Evolutionary conservation across 768 basidiomycete genomes (phyloP).

Genomic region (Mycena metata): DNA sequence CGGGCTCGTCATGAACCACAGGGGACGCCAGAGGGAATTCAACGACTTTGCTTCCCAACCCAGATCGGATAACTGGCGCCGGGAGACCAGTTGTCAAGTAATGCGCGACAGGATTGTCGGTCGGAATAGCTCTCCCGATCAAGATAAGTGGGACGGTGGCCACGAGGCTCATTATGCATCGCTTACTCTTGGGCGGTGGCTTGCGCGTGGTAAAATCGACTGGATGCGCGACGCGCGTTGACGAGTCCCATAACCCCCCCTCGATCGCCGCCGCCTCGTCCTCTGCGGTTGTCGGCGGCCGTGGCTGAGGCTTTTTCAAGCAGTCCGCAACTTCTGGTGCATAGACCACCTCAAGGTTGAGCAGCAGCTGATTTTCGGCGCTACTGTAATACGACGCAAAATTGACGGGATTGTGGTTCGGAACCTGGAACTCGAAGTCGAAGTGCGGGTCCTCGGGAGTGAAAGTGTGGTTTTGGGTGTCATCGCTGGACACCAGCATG

Average conservation of each 20-base stretch:
- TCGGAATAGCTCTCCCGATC: neutral
- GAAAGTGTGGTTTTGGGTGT: too few relatives aligned
- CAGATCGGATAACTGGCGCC: slow-evolving; percentile 2
- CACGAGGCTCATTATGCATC: slow-evolving; percentile 9
- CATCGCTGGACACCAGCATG: too few relatives aligned
- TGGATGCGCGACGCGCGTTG: slow-evolving; percentile 7
- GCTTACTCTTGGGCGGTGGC: too few relatives aligned
- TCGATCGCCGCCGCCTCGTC: slow-evolving; percentile 3
- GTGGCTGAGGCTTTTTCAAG: neutral
- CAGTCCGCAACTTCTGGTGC: neutral
- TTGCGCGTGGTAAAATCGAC: neutral
- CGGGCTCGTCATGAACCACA: neutral
- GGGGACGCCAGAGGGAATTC: slow-evolving; percentile 10
- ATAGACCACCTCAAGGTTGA: neutral
- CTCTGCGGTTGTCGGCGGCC: neutral
- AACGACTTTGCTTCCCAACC: neutral
- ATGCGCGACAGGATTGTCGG: neutral
- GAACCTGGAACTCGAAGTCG: slow-evolving; percentile 22
- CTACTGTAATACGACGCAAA: slow-evolving; percentile 19
- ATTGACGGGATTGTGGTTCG: neutral
- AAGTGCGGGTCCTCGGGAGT: too few relatives aligned
- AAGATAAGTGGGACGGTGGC: neutral
- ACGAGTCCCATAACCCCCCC: slow-evolving; percentile 18
- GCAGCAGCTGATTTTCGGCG: neutral
- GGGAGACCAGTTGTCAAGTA: slow-evolving; percentile 9